These are phyloP conservation scores for Candida albicans DNA, from an alignment of 1,139 yeast genomes.

Conservation along the genomic window DNA sequence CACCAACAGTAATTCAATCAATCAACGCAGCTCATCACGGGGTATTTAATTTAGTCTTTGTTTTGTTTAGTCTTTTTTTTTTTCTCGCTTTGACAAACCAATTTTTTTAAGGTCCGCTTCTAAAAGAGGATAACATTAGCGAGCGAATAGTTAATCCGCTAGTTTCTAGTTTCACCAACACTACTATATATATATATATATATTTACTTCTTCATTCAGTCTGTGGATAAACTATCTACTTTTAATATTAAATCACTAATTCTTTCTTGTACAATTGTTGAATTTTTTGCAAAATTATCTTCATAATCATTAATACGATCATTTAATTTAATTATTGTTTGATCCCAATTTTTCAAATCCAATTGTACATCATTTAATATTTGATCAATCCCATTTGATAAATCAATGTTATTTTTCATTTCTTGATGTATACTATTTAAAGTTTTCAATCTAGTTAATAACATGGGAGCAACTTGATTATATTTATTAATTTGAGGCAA, in stretches of 20 bases:
- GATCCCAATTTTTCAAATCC: constrained; percentile 45
- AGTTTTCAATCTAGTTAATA: constrained; percentile 44
- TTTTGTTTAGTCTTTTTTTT: no score
- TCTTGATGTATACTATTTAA: constrained; percentile 48
- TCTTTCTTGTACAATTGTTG: constrained; percentile 14
- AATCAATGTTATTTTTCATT: constrained; percentile 27
- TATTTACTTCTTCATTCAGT: no score
- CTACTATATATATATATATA: no score
- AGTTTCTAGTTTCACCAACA: no score
- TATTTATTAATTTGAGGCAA: constrained; percentile 39
- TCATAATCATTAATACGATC: constrained; percentile 29
- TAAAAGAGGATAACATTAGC: no score
- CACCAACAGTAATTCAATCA: no score
- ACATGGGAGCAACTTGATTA: constrained; percentile 36
- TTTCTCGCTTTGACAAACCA: no score
- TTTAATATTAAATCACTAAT: constrained; percentile 13
- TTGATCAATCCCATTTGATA: constrained; percentile 34
- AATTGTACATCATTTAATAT: constrained; percentile 31
- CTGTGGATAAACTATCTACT: constrained; percentile 6
- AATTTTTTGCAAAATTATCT: constrained; percentile 17
- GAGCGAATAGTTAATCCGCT: no score
- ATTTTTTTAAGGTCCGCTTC: no score
- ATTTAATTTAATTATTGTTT: constrained; percentile 37
- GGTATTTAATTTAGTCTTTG: no score
- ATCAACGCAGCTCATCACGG: no score